Conservation (phyloP, 306 rosid species). For the Fagus sylvatica region DNA sequence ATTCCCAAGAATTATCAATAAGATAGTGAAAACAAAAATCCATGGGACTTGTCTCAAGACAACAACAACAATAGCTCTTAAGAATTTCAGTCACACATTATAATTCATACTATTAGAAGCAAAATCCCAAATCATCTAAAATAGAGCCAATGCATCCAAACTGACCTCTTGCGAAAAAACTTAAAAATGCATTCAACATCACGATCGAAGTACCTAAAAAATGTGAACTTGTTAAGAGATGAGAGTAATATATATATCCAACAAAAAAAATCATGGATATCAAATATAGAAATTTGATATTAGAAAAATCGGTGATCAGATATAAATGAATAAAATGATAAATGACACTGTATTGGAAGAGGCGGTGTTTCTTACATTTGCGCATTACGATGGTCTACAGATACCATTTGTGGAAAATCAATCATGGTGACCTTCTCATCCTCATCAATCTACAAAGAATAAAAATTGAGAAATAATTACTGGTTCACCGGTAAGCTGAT, state of each 20-base stretch:
- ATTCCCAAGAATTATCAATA: neutral
- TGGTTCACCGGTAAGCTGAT: constrained; percentile 17
- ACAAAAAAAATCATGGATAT: neutral
- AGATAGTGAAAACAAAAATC: neutral
- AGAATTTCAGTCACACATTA: neutral
- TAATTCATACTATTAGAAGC: constrained; percentile 11
- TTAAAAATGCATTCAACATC: constrained; percentile 90
- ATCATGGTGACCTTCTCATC: constrained; percentile 87
- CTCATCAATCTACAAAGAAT: constrained; percentile 64
- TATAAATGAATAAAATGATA: neutral
- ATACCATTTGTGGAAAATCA: constrained; percentile 96
- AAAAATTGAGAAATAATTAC: neutral
- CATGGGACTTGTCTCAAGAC: neutral
- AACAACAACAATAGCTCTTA: too few relatives aligned
- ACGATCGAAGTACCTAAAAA: constrained; percentile 94
- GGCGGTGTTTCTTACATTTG: constrained; percentile 65
- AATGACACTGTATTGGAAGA: neutral
- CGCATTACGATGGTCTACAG: constrained; percentile 84
- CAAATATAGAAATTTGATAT: neutral
- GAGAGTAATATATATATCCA: neutral
- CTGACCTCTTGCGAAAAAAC: constrained; percentile 86
- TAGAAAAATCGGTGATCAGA: neutral
- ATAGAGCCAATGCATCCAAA: constrained; percentile 18
- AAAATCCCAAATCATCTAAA: neutral
- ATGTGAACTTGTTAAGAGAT: constrained; percentile 19